phyloP scores from a whole-genome alignment of 2,329 filamentous ascomycete species.

The Fusarium longipes region DNA sequence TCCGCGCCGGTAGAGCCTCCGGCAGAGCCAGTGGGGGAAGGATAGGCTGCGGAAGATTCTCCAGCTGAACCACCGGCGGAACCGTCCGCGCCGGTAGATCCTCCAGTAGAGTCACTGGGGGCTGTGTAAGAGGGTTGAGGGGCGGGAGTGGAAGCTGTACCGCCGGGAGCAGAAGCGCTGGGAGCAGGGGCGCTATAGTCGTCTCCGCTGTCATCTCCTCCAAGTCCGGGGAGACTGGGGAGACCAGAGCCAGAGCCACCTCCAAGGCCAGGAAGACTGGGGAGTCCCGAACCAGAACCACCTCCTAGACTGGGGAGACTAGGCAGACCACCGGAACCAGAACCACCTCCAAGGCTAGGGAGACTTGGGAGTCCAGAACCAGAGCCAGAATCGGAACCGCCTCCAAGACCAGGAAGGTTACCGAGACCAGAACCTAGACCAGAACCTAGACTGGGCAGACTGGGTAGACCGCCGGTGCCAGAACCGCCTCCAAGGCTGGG shows the following conservation, averaged over 20 bases:
- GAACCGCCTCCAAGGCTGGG: not conserved
- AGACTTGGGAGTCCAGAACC: not conserved
- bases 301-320: not conserved
- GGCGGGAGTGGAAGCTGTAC: not conserved
- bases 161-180: not conserved
- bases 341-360: not conserved
- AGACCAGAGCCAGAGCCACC: not conserved
- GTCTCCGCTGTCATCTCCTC: not conserved
- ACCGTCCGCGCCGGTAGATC: not conserved
- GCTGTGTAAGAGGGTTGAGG: not conserved
- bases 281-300: not conserved
- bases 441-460: not conserved
- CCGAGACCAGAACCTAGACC: not conserved
- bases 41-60: not conserved
- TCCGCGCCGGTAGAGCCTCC: not conserved
- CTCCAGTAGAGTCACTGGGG: not conserved
- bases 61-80: constrained; percentile 1
- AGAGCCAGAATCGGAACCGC: not conserved
- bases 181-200: not conserved
- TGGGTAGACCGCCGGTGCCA: not conserved
- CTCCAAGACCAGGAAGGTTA: not conserved
- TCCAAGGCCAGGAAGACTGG: not conserved
- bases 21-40: not conserved
- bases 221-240: not conserved
- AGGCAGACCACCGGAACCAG: not conserved